Base-by-base conservation (phyloP, 805 yeast species). In the Yamadazyma laniorum region DNA sequence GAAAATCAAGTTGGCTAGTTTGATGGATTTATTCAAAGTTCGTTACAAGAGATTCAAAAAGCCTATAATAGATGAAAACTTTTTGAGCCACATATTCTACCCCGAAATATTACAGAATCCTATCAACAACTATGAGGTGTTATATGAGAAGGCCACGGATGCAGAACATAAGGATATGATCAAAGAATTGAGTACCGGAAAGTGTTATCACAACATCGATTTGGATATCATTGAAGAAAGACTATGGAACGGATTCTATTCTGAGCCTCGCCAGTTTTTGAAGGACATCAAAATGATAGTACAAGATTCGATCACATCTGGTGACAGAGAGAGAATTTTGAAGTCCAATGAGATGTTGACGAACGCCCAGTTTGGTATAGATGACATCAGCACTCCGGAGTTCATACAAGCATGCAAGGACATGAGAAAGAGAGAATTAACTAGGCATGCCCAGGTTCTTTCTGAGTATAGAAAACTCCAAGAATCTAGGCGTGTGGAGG, bases 271-370 rank as follows among this genome's bases (percentile, higher is more conserved):
- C 47, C 97, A 93, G 57, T 91, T 85, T 54, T 64, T 90, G 50
- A 78, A 75, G 48, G 99, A 93, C 55, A 75, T 93, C 30, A 88
- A 82, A 53, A 74, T 85, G 78, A 91, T 93, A 26, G 81, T 85
- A 30, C 72, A 72, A 23, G 99, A 93, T 64, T 75, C 95, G 0
- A 70, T 74, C 23, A 77, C 80, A 0, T 62, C 74, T 3, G 87
- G 86, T 0, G 98, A 91, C 48, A 73, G 98, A 30, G 99, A 93
- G 42, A 71, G 96, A 37, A 67, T 83, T 4, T 58, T 78, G 45
- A 77, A 76, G 53, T 96, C 98, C 0, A 85, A 91, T 39, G 99
- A 93, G 58, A 90, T 93, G 98, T 77, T 77, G 55, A 95, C 97
- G 9, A 90, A 93, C 63, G 95, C 96, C 0, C 96, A 89, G 59